These are phyloP conservation scores for Daldinia eschscholtzii DNA, from an alignment of 2,329 filamentous ascomycete species.

Conservation along the genomic window DNA sequence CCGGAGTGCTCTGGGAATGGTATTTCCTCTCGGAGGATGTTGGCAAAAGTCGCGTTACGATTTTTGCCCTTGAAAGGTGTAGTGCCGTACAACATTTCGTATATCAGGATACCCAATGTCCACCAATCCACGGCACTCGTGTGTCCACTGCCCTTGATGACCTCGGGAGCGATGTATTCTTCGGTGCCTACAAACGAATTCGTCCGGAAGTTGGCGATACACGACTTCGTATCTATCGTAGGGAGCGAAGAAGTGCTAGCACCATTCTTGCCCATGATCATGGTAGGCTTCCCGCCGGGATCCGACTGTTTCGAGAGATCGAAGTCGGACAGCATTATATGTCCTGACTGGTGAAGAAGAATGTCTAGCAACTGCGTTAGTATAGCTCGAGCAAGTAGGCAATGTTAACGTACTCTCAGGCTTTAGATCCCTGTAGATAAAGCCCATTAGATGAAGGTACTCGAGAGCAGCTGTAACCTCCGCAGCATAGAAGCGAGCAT, in stretches of 20 bases:
- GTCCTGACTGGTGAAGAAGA: slow-evolving; percentile 96
- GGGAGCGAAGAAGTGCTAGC: slow-evolving; percentile 88
- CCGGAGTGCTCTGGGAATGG: slow-evolving; percentile 92
- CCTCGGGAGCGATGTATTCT: slow-evolving; percentile 98
- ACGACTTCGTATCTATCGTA: slow-evolving; percentile 98
- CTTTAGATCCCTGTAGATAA: slow-evolving; percentile 98
- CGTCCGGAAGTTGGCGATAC: slow-evolving; percentile 97
- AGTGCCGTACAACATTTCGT: slow-evolving; percentile 98
- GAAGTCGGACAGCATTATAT: slow-evolving; percentile 99
- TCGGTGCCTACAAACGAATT: slow-evolving; percentile 99
- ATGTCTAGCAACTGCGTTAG: slow-evolving; percentile 76
- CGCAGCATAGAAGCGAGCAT: slow-evolving; percentile 95
- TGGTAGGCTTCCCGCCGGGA: slow-evolving; percentile 93
- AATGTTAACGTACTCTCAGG: slow-evolving; percentile 82
- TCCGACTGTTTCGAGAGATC: slow-evolving; percentile 98
- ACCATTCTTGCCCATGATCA: slow-evolving; percentile 94
- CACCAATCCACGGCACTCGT: slow-evolving; percentile 99
- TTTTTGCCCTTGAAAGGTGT: slow-evolving; percentile 99
- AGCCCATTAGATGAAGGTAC: slow-evolving; percentile 98
- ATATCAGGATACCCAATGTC: slow-evolving; percentile 96
- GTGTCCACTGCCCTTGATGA: slow-evolving; percentile 98
- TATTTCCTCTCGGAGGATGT: slow-evolving; percentile 95
- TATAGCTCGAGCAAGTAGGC: slow-evolving; percentile 11
- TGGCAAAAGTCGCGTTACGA: slow-evolving; percentile 96
- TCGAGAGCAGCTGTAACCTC: slow-evolving; percentile 97